Evolutionary conservation across 129 eudicot species (phyloP).

Genomic region (Lactuca sativa): DNA sequence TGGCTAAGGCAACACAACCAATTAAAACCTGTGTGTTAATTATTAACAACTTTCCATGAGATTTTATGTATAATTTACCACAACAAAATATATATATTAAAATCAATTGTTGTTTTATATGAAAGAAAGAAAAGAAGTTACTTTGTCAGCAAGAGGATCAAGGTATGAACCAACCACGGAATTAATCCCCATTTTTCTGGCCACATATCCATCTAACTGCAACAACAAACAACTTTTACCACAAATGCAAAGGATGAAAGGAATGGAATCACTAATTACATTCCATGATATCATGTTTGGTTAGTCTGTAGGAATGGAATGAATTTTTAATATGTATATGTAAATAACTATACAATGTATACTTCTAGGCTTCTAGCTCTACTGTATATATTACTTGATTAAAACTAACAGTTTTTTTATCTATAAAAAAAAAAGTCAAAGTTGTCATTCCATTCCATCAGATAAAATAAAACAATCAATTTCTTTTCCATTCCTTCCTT

Average conservation of each 20-base stretch:
- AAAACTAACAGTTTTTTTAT: no score
- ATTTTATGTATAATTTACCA: background rate
- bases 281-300: background rate
- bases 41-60: slow-evolving; percentile 17
- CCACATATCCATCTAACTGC: slow-evolving; percentile 95
- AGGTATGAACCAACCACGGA: slow-evolving; percentile 99
- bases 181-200: slow-evolving; percentile 88
- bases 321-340: no score
- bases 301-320: no score
- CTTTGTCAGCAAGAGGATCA: slow-evolving; percentile 99
- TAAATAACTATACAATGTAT: no score
- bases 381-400: no score
- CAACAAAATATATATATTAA: slow-evolving; percentile 7
- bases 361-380: no score
- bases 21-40: slow-evolving; percentile 59
- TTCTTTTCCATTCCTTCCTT: no score
- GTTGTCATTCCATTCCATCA: no score
- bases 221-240: slow-evolving; percentile 16
- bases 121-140: slow-evolving; percentile 26
- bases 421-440: no score
- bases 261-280: no score
- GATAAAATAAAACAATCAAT: no score
- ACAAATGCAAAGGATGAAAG: slow-evolving; percentile 2
- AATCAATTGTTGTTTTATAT: background rate
- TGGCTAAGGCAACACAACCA: slow-evolving; percentile 88